Base-by-base conservation (phyloP, 2,329 filamentous ascomycete species). In the Clonostachys rosea region DNA sequence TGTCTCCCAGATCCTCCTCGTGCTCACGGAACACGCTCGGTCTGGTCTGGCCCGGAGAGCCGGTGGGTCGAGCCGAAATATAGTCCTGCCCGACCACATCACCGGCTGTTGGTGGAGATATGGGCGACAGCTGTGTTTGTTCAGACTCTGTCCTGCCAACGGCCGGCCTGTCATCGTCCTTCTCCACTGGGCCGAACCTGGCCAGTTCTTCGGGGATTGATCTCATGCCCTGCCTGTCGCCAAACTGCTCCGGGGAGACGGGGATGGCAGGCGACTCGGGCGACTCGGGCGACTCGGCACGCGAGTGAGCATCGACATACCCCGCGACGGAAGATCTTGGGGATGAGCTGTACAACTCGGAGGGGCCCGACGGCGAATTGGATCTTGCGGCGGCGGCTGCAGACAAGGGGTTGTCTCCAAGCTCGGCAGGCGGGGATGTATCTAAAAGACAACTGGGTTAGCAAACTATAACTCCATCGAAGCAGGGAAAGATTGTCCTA, bases 391-490 rank as follows among this genome's bases (percentile, higher is more conserved):
- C 60, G 3, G 73, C 66, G 12, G 65, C 52, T 7, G 65, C 65
- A 0, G 67, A 62, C 14, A 73, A 59, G 13, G 64, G 65, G 2
- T 69, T 72, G 48, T 70, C 70, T 16, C 70, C 65, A 4, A 81
- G 66, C 51, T 81, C 77, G 14, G 58, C 60, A 1, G 54, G 66
- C 0, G 64, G 60, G 0, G 73, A 74, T 1, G 69, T 75, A 50
- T 76, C 74, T 70, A 50, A 46, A 54, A 46, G 12, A 40, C 17
- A 10, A 10, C 24, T 30, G 9, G 18, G 35, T 34, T 3, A 14
- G 24, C 8, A 12, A 30, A 10, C 24, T 10, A 4, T 10, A 30
- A 10, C 9, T 10, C 4, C 9, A 30, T 30, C 24, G 24, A 30
- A 30, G 24, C 4, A 30, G 9, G 24, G 24, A 4, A 30, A 10